Evolutionary conservation across 2,329 filamentous ascomycete genomes (phyloP), one percentile per base, ranked within the genome.

Genomic region (Epichloe aotearoae): DNA sequence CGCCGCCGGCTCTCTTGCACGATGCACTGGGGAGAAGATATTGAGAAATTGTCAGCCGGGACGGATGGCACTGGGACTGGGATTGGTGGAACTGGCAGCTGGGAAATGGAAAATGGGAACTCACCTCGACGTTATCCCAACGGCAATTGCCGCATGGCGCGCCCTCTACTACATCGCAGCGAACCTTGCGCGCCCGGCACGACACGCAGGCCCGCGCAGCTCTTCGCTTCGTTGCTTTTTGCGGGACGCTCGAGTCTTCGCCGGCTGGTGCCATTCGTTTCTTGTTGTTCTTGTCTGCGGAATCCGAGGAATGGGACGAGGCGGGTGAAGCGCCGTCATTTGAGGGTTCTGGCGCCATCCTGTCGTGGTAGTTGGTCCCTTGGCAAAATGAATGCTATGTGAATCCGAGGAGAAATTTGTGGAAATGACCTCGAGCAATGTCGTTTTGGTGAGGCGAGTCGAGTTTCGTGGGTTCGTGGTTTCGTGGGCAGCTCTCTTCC

Each of bases 201-300:
- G 85, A 88, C 55, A 88, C 87, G 66, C 90, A 96, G 17, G 90
- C 90, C 59, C 91, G 86, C 10, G 89, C 88, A n/a, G 90, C 89
- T 62, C 90, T 80, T 61, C 89, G 79, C 70, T 95, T 96, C 49
- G 70, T 78, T 55, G 74, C 61, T 62, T 80, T 81, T 53, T 68
- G 63, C 11, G 67, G 61, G 12, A 60, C 60, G 19, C 62, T 64
- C 59, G 58, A 33, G 12, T 45, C 49, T 33, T 62, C 62, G 51
- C 55, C 58, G 15, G 54, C 58, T 15, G 63, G 57, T 19, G 65
- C 63, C 26, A 61, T 53, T 52, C 66, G 61, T 56, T 69, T 68
- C 54, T 66, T 66, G 47, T 17, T 30, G 48, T 50, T 58, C 37
- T 61, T 64, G 49, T 59, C 56, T 30, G 50, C 52, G 10, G 55